Base-by-base conservation (phyloP, 805 yeast genomes). In the Candida pini region DNA sequence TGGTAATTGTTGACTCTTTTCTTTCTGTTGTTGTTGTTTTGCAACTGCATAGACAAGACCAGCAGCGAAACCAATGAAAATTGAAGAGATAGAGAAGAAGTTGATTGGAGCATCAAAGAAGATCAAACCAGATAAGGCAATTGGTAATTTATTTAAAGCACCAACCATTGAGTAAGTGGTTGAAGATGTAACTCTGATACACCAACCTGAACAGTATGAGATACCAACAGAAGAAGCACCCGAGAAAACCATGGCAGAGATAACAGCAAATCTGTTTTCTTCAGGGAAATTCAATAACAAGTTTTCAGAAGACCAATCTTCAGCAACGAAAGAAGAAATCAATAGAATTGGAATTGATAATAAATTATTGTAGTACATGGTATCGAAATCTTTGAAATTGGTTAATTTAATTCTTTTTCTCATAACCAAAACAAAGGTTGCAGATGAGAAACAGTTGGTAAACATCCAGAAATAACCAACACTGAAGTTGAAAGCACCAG, bases 111-210 rank as follows among this genome's bases (percentile, higher is more conserved):
- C 94, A 54, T 87, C 96, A 56, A 92, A 92, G 76, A 92, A 90
- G 48, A 92, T 57, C 62, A 92, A 76, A 27, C 99, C 99, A 26
- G 95, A 81, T 40, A 92, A 72, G 12, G 98, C 98, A 56, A 92
- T 87, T 58, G 98, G 98, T 53, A 92, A 78, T 69, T 92, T 92
- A 78, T 92, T 92, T 63, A 92, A 76, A 36, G 98, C 98, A 63
- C 98, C 98, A 40, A 92, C 97, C 98, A 92, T 92, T 35, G 96
- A 87, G 70, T 92, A 92, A 36, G 98, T 92, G 36, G 98, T 92
- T 18, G 97, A 89, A 16, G 97, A 87, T 28, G 98, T 92, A 45
- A 92, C 97, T 69, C 98, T 86, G 47, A 92, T 95, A 76, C 98
- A 92, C 98, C 98, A 92, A 43, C 97, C 98, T 9, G 97, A 88